Evolutionary conservation across 1,284 basidiomycete genomes (phyloP), one percentile per base, ranked within the genome.

Genomic region (Termitomyces sp.): DNA sequence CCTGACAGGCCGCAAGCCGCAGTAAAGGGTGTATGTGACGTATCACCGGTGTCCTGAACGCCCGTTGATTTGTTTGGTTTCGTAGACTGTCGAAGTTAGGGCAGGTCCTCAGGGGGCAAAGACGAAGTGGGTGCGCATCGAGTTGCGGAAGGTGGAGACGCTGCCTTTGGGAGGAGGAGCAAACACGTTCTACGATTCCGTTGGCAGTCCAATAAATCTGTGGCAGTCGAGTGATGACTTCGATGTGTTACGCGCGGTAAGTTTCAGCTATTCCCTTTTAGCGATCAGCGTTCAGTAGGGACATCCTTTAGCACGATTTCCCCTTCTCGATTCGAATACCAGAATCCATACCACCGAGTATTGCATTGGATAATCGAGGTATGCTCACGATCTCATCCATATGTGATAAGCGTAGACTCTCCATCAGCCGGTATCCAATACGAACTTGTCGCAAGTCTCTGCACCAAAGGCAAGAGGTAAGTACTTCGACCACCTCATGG

Each of bases 71-170:
- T 46, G 30, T 31, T 43, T 39, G 31, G 15, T 36, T 56, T 42
- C 28, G 2, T 62, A 91, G 89, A 83, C 88, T n/a, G 80, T 94
- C 57, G 92, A 94, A 70, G 79, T 94, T 7, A 83, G 92, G 34
- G 76, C 86, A 19, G 84, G 82, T 9, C 74, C 78, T 3, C 75
- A 82, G 60, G 86, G 88, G n/a, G 82, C 90, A 64, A 94, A 92
- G 74, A 90, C 90, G 24, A 92, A 92, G 71, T 94, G 89, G 85
- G 85, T 95, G 28, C 83, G 88, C 60, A 84, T 94, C 58, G 91
- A 94, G 71, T 77, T 94, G 65, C 82, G 89, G 63, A 93, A 92
- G 73, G 82, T 92, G 42, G 92, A 95, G 71, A 85, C 81, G 1
- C 75, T 92, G 44, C 89, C 90, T 1, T 82, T 83, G 17, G 88